Base-by-base conservation (phyloP, 495 filamentous ascomycete genomes). In the Aspergillus olivimuriae region DNA sequence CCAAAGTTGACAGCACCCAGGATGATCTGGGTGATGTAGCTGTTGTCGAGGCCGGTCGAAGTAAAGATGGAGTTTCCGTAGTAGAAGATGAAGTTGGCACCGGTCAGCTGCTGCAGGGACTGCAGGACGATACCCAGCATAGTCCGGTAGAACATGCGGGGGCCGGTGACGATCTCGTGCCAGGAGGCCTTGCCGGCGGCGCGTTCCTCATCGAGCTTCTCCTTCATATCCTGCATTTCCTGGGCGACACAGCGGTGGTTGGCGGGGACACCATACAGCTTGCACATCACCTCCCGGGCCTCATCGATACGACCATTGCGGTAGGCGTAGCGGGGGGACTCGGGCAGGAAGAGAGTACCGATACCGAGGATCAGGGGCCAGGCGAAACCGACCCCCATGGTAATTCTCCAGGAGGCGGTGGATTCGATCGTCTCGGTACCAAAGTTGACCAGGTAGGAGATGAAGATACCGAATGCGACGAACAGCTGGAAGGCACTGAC, bases 401-500 rank as follows among this genome's bases (percentile, higher is more conserved):
- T 80, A 45, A 94, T 86, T 41, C 84, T 73, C 84, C 87, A 94
- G 12, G 82, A 80, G 22, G 73, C 76, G 30, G 78, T 77, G 32
- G 64, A 64, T 19, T 76, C 52, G 39, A 65, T 62, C 11, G 44
- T 55, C 44, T 78, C 66, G 18, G 87, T 89, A 28, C 85, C 87
- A 58, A 72, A 92, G 64, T 92, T 89, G 73, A 91, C 74, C 63
- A 84, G 80, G 62, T 87, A 80, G 47, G 86, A 84, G 34, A 81
- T 76, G 67, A 88, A 87, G 64, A 91, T 92, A 50, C 87, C 87
- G 44, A 89, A 73, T 21, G 88, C 88, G 60, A 92, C 86, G 68
- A 92, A 89, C 17, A 94, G 76, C 68, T 94, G 87, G 70, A 94
- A 92, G 32, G 76, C 75, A 39, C 77, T 79, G 48, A 86, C 74